phyloP scores from a whole-genome alignment of 768 basidiomycete genomes.

The Kwoniella heveanensis region DNA sequence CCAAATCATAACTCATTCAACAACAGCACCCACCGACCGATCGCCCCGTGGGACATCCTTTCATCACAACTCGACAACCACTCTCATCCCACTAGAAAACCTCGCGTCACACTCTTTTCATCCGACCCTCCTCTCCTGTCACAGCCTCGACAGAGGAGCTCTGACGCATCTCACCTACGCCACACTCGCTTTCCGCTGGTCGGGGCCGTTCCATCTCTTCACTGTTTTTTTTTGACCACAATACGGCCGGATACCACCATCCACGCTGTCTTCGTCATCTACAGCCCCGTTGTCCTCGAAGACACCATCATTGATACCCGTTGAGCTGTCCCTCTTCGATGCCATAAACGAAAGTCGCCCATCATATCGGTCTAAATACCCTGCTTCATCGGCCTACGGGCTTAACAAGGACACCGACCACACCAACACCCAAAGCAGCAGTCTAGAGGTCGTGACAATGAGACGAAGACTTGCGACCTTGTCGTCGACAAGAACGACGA shows the following conservation, averaged over 20 bases:
- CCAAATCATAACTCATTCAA: background rate
- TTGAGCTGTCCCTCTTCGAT: background rate
- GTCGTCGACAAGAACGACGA: background rate
- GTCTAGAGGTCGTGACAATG: constrained; percentile 1
- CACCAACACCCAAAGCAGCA: background rate
- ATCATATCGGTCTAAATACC: constrained; percentile 1
- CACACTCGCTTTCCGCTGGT: background rate
- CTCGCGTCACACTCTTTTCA: constrained; percentile 1
- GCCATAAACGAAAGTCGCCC: background rate
- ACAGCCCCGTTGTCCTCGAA: no score
- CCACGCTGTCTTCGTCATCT: background rate
- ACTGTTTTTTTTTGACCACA: background rate
- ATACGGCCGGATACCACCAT: background rate
- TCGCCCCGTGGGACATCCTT: background rate
- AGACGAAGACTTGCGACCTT: no score
- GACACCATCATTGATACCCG: background rate
- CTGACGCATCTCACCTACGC: background rate
- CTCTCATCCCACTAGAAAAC: background rate
- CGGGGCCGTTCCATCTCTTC: background rate
- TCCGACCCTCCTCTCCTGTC: background rate
- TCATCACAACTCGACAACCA: background rate
- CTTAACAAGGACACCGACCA: background rate
- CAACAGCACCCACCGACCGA: background rate
- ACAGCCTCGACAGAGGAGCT: background rate
- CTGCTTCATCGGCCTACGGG: background rate